Percentiles rank a stretch among this genome's conserved stretches.
Evolutionary conservation across 2,329 filamentous ascomycete species (phyloP).

Genomic region (Neofusicoccum kwambonambiense): DNA sequence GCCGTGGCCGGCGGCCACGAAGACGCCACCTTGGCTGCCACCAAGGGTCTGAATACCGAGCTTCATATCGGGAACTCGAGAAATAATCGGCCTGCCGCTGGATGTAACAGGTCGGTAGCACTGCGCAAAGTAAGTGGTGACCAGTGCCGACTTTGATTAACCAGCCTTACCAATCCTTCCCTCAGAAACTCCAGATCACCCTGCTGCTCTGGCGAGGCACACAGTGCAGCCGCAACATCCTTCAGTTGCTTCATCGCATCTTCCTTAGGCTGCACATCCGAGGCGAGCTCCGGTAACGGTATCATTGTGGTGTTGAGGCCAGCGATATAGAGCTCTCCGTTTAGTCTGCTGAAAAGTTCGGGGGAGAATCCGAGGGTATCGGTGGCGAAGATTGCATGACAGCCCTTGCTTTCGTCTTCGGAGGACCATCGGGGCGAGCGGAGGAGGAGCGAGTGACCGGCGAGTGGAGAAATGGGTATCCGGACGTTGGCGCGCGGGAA

Average conservation of each 20-base stretch:
- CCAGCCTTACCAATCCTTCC: slow-evolving; percentile 52
- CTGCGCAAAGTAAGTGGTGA: slow-evolving; percentile 17
- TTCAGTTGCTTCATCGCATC: slow-evolving; percentile 52
- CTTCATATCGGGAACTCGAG: slow-evolving; percentile 55
- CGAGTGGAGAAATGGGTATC: slow-evolving; percentile 61
- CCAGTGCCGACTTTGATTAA: background rate
- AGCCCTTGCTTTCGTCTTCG: slow-evolving; percentile 48
- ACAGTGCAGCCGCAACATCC: slow-evolving; percentile 48
- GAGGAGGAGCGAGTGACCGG: slow-evolving; percentile 71
- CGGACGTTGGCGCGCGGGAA: slow-evolving; percentile 57
- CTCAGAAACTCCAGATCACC: slow-evolving; percentile 62
- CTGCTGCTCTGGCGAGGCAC: slow-evolving; percentile 42
- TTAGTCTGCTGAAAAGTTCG: slow-evolving; percentile 67
- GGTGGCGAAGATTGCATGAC: slow-evolving; percentile 69
- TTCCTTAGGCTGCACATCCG: slow-evolving; percentile 48
- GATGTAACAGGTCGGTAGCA: slow-evolving; percentile 72
- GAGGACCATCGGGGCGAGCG: slow-evolving; percentile 56
- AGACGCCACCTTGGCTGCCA: slow-evolving; percentile 61
- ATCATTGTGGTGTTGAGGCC: slow-evolving; percentile 65
- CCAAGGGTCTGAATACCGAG: slow-evolving; percentile 53
- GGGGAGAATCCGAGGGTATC: slow-evolving; percentile 61
- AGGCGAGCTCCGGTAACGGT: slow-evolving; percentile 59
- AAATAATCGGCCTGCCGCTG: slow-evolving; percentile 63
- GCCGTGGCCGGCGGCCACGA: slow-evolving; percentile 69
- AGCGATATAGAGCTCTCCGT: slow-evolving; percentile 70